Evolutionary conservation across 805 yeast species (phyloP), one percentile per base, ranked within the genome.

Genomic region (Candida cerambycidarum): DNA sequence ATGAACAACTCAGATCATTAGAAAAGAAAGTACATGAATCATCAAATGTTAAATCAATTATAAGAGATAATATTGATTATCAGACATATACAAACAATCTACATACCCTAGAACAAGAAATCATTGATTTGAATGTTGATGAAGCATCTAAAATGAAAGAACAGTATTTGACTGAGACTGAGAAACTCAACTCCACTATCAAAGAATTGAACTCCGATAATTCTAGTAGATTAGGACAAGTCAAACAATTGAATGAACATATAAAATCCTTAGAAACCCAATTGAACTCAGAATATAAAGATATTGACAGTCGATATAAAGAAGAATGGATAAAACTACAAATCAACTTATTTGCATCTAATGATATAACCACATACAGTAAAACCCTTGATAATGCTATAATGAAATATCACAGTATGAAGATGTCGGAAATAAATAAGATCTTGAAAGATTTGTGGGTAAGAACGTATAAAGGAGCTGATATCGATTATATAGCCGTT

Each of bases 371-470:
- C 7, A 83, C 85, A 1, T 89, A 89, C 57, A 78, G 87, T 9
- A 87, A 81, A 54, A 96, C 96, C 0, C 71, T 95, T 35, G 99
- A 93, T 57, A 80, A 79, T 48, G 96, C 98, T 0, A 92, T 93
- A 37, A 90, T 93, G 96, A 82, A 82, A 55, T 92, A 80, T 58
- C 99, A 93, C 61, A 78, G 87, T 44, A 65, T 84, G 46, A 93
- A 93, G 59, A 93, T 93, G 99, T 81, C 81, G 53, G 96, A 89
- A 53, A 89, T 92, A 53, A 93, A 93, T 64, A 71, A 85, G 46
- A 85, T 89, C 25, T 71, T 93, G 34, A 93, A 88, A 54, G 97
- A 90, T 55, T 65, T 93, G 32, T 93, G 99, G 99, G 86, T 88
- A 50, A 79, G 79, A 38, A 93, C 99, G 0, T 93, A 93, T 57